Evolutionary conservation across 164 flowering plant genomes (phyloP), one percentile per base, ranked within the genome.

Genomic region (Houttuynia cordata): DNA sequence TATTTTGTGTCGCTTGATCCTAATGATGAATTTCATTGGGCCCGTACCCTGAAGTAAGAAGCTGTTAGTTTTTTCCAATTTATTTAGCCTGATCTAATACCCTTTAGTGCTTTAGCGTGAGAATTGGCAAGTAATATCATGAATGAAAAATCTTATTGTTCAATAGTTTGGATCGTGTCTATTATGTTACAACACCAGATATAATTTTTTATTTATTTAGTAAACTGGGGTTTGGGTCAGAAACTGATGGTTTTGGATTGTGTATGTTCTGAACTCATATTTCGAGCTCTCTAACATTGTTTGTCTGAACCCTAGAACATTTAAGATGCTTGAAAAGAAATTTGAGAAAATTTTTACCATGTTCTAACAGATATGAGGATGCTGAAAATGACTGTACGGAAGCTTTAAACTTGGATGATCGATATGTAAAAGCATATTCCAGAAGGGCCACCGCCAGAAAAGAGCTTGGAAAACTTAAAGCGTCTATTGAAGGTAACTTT

Each of bases 301-400:
- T 6, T 30, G 6, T 30, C 37, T 30, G 37, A 30, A 30, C 37
- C 6, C 37, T 30, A 30, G 37, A 30, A 30, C 37, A 30, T 30
- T 30, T 30, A 30, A 30, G 37, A 30, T 30, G 37, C 37, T 30
- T 30, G 37, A 6, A 30, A 30, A 30, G 37, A 53, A 22, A 30
- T 18, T 56, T 56, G 37, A 12, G 8, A 18, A 22, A 24, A 56
- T 3, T 22, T 14, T 51, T 61, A 20, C 60, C 55, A 41, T 8
- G 25, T 59, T 59, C 51, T 15, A 51, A 62, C 68, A 93, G 99
- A 76, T 90, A 74, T 69, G 76, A 70, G 70, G 95, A 90, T 57
- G 97, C 99, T 68, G 99, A 93, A 69, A 79, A 79, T 65, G 99
- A 93, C 72, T 93, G 99, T 52, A 79, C 96, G 30, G 99, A 90